Base-by-base conservation (phyloP, 768 basidiomycete genomes). In the Mycena venus region DNA sequence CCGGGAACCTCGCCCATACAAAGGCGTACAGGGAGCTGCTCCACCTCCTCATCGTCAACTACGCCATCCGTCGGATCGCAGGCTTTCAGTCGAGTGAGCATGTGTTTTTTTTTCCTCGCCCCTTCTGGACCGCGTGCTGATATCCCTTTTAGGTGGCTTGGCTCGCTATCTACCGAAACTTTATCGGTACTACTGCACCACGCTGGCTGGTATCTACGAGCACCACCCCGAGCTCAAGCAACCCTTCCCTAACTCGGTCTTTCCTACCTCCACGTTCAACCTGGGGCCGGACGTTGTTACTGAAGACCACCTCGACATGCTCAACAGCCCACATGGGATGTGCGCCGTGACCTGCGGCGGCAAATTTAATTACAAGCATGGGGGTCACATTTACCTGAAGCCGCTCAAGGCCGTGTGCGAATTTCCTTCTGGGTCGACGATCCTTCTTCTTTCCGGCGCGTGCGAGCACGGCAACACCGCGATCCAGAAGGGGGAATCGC, bases 401-500 rank as follows among this genome's bases (percentile, higher is more conserved):
- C 73, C 64, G 17, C 72, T 72, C n/a, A 64, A 75, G n/a, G 15
- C 70, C 15, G 56, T 59, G 10, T 73, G 58, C 40, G 78, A 81
- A 21, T 80, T 77, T 56, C 80, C 65, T 9, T 55, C 51, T 11
- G 65, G 51, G 14, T 29, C 65, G 0, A 38, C 65, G 3, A 10
- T 27, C 19, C 3, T 55, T 0, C 21, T 66, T n/a, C 65, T 15
- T 5, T 65, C 64, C 4, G 64, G n/a, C 1, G 10, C 47, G n/a
- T 40, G 74, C 65, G 14, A 68, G 42, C 73, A 75, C 25, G 68
- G 72, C 2, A 79, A 78, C 36, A 71, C 70, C 1, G 15, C 73
- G 8, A 55, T 81, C 8, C 64, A 42, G 15, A 4, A 32, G 9
- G 69, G 58, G 1, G 79, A 82, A 51, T 55, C 19, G 4, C 75